phyloP scores from a whole-genome alignment of 2,329 filamentous ascomycete species.

The Paecilomyces sp. region DNA sequence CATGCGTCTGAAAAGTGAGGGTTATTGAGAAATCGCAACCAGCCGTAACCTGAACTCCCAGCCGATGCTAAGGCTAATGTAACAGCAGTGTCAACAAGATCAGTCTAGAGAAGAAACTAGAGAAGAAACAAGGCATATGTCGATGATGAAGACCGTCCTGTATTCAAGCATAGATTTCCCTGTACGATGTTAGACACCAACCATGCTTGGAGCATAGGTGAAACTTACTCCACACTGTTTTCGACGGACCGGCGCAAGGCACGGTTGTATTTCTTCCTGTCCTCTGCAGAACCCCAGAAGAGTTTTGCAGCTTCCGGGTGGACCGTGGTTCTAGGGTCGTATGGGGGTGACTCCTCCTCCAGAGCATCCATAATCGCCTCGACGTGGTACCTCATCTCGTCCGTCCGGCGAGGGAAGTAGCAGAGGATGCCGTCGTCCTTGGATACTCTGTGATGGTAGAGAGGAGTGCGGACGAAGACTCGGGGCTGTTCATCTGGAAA shows the following conservation, averaged over 20 bases:
- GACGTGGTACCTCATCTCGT: constrained; percentile 77
- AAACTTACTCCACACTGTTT: constrained; percentile 26
- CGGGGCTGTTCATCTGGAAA: constrained; percentile 88
- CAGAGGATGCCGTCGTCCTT: constrained; percentile 67
- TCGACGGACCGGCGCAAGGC: constrained; percentile 70
- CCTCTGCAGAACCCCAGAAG: constrained; percentile 73
- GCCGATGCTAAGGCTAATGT: neutral
- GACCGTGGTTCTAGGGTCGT: constrained; percentile 82
- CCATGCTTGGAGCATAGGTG: neutral
- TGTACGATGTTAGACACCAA: neutral
- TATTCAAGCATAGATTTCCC: neutral
- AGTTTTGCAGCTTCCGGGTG: constrained; percentile 79
- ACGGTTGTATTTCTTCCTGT: constrained; percentile 79
- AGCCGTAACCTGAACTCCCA: neutral
- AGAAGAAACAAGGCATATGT: neutral
- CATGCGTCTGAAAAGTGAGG: neutral
- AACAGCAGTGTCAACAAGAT: neutral
- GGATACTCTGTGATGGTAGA: constrained; percentile 86
- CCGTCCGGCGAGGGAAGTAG: constrained; percentile 64
- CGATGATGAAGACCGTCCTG: neutral
- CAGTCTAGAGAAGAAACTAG: neutral
- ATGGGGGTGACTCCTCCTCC: constrained; percentile 82
- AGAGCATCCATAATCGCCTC: constrained; percentile 72
- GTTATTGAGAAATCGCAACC: neutral
- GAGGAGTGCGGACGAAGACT: constrained; percentile 67